Percentiles rank a stretch among this genome's conserved stretches.
Evolutionary conservation across 1,284 basidiomycete genomes (phyloP).

Genomic region (Austropuccinia psidii): DNA sequence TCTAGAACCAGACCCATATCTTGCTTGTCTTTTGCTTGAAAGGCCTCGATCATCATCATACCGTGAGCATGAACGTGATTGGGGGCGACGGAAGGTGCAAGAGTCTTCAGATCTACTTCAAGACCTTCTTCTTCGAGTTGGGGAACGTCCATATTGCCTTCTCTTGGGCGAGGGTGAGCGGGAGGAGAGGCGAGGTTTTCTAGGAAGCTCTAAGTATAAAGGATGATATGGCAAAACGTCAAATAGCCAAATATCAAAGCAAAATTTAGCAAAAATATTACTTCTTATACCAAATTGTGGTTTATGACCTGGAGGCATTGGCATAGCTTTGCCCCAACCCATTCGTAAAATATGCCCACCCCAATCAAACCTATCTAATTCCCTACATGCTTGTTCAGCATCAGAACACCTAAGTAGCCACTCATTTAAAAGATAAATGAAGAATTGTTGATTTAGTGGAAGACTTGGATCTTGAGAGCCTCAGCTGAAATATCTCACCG

Average conservation of each 20-base stretch:
- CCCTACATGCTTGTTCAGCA: conserved; percentile 74
- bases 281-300: conserved; percentile 73
- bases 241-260: background rate
- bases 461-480: background rate
- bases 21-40: conserved; percentile 51
- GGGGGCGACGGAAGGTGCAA: conserved; percentile 39
- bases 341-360: conserved; percentile 72
- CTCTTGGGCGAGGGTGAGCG: conserved; percentile 42
- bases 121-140: conserved; percentile 42
- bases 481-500: conserved; percentile 46
- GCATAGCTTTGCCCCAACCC: conserved; percentile 92
- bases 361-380: conserved; percentile 87
- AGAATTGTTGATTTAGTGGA: background rate
- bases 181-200: conserved; percentile 38
- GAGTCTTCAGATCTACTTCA: conserved; percentile 41
- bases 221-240: background rate
- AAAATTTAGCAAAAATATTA: background rate
- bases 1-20: conserved; percentile 39
- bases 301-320: conserved; percentile 59
- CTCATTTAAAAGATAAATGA: background rate
- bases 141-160: conserved; percentile 45
- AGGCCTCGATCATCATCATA: conserved; percentile 44
- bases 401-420: conserved; percentile 56
- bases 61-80: conserved; percentile 41
- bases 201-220: conserved; percentile 39